These are phyloP conservation scores for Boletellus ananiceps DNA, from an alignment of 768 basidiomycete genomes.

Conservation along the genomic window DNA sequence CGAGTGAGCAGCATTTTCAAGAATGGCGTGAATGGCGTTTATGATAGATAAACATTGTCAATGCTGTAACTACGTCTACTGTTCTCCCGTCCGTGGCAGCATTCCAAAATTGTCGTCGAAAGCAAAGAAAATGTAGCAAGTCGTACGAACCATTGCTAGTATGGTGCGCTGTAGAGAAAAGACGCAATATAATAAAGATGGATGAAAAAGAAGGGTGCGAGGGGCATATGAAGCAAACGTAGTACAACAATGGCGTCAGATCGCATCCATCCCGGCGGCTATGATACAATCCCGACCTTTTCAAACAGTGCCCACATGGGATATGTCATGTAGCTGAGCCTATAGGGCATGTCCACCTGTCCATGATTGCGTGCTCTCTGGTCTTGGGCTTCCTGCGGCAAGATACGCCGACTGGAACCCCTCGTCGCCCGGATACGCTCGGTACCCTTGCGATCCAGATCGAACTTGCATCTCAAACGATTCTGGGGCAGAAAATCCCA, in stretches of 20 bases:
- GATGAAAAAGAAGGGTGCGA: neutral
- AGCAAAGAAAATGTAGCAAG: neutral
- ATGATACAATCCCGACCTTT: constrained; percentile 17
- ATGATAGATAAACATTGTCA: neutral
- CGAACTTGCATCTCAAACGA: constrained; percentile 40
- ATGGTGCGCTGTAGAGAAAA: neutral
- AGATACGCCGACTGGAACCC: neutral
- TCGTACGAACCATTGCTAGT: neutral
- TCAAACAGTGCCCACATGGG: neutral
- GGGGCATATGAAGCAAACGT: constrained; percentile 14
- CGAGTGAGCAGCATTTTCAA: no score
- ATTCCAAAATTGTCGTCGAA: neutral
- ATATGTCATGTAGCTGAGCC: neutral
- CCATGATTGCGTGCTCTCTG: constrained; percentile 16
- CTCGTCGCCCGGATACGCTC: neutral
- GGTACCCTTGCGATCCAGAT: constrained; percentile 10
- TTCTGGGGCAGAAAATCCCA: constrained; percentile 16
- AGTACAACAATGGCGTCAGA: constrained; percentile 22
- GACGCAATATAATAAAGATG: neutral
- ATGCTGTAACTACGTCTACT: neutral
- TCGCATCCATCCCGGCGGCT: constrained; percentile 4
- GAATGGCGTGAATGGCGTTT: no score
- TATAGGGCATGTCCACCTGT: constrained; percentile 16
- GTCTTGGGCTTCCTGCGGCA: constrained; percentile 1
- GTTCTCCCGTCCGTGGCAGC: neutral